Conservation (phyloP, 306 rosid genomes). For the Gynostemma pentaphyllum region DNA sequence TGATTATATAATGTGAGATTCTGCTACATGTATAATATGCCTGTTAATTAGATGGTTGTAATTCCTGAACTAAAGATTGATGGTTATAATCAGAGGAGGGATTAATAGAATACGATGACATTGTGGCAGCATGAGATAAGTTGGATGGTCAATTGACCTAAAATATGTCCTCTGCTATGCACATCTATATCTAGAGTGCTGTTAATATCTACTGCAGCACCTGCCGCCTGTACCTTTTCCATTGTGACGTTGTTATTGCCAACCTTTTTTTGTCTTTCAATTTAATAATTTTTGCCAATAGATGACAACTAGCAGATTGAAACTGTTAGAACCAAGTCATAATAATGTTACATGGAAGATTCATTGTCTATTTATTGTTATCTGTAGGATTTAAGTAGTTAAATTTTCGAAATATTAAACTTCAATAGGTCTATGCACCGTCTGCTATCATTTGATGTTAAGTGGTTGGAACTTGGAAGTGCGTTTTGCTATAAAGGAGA, state of each 20-base stretch:
- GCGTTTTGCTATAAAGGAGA: background rate
- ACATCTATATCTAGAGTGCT: background rate
- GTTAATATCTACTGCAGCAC: background rate
- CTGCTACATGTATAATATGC: background rate
- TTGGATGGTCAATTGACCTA: background rate
- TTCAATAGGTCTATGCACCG: background rate
- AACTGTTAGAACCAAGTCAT: no score
- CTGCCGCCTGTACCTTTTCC: background rate
- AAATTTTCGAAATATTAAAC: background rate
- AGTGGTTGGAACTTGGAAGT: background rate
- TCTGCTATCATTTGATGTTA: background rate
- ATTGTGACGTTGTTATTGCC: background rate
- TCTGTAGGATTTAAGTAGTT: background rate
- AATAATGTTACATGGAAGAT: no score
- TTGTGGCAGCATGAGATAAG: background rate
- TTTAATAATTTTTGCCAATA: background rate
- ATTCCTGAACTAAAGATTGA: background rate
- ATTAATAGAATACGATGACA: background rate
- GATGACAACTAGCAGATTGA: background rate
- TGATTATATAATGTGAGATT: background rate
- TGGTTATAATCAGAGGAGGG: background rate
- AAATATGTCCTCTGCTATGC: background rate
- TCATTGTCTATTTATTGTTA: background rate
- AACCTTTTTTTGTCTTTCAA: background rate
- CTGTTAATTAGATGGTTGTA: background rate